These are phyloP conservation scores for Plasmodium falciparum DNA, from an alignment of 169 alveolate genomes.

Conservation along the genomic window DNA sequence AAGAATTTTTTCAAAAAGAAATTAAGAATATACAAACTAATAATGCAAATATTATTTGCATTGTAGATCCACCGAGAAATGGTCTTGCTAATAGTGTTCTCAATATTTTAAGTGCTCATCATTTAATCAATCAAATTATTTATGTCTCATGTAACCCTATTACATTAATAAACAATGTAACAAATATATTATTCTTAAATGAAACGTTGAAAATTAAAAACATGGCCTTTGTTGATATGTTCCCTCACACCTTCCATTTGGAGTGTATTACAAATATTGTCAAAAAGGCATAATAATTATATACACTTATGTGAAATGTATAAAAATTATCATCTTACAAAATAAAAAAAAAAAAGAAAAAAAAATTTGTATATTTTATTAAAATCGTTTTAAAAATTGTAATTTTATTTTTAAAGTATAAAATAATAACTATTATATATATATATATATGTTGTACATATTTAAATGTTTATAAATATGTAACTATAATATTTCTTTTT, in stretches of 20 bases:
- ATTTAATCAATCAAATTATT: conserved; percentile 59
- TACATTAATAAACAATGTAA: conserved; percentile 47
- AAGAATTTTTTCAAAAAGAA: conserved; percentile 63
- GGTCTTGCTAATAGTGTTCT: conserved; percentile 66
- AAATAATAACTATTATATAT: too few species aligned
- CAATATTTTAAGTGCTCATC: conserved; percentile 47
- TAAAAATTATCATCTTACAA: background rate
- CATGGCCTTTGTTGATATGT: conserved; percentile 74
- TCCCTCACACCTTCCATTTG: conserved; percentile 75
- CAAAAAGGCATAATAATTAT: background rate
- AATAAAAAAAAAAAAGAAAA: background rate
- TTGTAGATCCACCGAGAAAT: conserved; percentile 76
- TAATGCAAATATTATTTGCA: conserved; percentile 62
- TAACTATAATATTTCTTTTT: too few species aligned
- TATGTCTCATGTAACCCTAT: conserved; percentile 77
- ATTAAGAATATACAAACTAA: conserved; percentile 39
- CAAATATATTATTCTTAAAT: conserved; percentile 62
- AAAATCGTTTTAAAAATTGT: background rate
- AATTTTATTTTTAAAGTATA: too few species aligned
- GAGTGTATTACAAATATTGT: conserved; percentile 67
- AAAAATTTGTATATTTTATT: background rate
- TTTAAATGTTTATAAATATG: too few species aligned
- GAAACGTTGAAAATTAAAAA: conserved; percentile 62
- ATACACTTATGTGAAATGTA: background rate
- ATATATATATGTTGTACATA: too few species aligned